Evolutionary conservation across 2,329 filamentous ascomycete species (phyloP).

Genomic region (Hypoxylon sp.): DNA sequence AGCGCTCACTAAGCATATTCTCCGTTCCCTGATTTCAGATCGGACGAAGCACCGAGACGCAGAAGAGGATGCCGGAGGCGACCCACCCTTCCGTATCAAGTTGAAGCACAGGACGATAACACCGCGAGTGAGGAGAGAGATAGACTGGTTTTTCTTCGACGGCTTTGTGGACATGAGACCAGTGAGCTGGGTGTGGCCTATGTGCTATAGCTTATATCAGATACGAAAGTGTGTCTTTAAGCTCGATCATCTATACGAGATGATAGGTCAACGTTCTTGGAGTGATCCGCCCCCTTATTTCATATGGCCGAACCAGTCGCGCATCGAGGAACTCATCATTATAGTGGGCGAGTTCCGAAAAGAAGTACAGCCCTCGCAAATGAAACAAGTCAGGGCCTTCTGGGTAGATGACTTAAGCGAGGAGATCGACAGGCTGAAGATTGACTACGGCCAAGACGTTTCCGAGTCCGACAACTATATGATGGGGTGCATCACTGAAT

Average conservation of each 20-base stretch:
- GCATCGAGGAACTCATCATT: slow-evolving; percentile 31
- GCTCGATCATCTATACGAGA: slow-evolving; percentile 23
- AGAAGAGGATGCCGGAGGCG: too few relatives aligned
- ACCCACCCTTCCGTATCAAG: not conserved
- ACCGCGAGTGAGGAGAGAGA: not conserved
- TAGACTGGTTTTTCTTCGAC: slow-evolving; percentile 39
- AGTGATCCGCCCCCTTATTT: not conserved
- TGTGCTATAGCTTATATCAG: not conserved
- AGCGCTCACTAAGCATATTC: not conserved
- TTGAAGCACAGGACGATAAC: not conserved
- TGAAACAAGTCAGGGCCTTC: slow-evolving; percentile 15
- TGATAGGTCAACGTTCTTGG: not conserved
- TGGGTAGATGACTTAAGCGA: not conserved
- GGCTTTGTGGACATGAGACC: not conserved
- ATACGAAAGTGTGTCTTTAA: slow-evolving; percentile 21
- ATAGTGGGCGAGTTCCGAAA: slow-evolving; percentile 26
- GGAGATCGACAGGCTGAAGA: not conserved
- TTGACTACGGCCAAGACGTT: not conserved
- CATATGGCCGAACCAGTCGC: not conserved
- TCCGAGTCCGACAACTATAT: slow-evolving; percentile 14
- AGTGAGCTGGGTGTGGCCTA: not conserved
- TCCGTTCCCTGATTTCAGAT: not conserved
- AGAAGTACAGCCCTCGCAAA: slow-evolving; percentile 22
- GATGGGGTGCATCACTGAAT: slow-evolving; percentile 13
- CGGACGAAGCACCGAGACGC: too few relatives aligned